Base-by-base conservation (phyloP, 1,139 yeast genomes). In the Scheffersomyces insectosa region DNA sequence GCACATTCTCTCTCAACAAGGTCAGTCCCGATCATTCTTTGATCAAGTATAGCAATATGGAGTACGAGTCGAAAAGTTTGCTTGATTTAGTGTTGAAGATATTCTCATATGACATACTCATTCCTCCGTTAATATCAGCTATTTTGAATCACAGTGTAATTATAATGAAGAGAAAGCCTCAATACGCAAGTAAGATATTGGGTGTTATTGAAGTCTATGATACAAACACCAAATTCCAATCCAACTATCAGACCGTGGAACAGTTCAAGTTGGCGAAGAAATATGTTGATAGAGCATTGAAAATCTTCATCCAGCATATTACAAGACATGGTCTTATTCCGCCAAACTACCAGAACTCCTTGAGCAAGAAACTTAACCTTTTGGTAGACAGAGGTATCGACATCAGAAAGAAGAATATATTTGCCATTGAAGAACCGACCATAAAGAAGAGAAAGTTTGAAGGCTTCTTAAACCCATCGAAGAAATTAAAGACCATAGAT, bases 21-120 rank as follows among this genome's bases (percentile, higher is more conserved):
- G 83, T 89, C 1, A 79, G 80, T 20, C 71, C 80, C 2, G 74
- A 71, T 44, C 98, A 91, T 59, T 79, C 91, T 1, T 77, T 89
- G 39, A 74, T 91, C 40, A 79, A 79, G 46, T 72, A 69, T 42
- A 61, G 70, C 36, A 55, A 50, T 10, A 66, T 89, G 51, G 90
- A 86, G 53, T 80, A 85, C 7, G 96, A 91, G 61, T 86, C 93
- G 0, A 77, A 75, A 42, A 83, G 79, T 2, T 69, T 87, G 40
- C 68, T 93, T 39, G 96, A 89, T 51, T 63, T 81, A 39, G 62
- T 91, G 33, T 66, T 89, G 39, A 69, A 72, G 39, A 70, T 78
- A 16, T 70, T 90, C 43, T 69, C 72, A 32, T 80, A 74, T 28
- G 85, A 82, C 47, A 71, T 81, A 40, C 63, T 83, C 48, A 72